Evolutionary conservation across 2,329 filamentous ascomycete genomes (phyloP), one percentile per base, ranked within the genome.

Genomic region (Xylaria sp.): DNA sequence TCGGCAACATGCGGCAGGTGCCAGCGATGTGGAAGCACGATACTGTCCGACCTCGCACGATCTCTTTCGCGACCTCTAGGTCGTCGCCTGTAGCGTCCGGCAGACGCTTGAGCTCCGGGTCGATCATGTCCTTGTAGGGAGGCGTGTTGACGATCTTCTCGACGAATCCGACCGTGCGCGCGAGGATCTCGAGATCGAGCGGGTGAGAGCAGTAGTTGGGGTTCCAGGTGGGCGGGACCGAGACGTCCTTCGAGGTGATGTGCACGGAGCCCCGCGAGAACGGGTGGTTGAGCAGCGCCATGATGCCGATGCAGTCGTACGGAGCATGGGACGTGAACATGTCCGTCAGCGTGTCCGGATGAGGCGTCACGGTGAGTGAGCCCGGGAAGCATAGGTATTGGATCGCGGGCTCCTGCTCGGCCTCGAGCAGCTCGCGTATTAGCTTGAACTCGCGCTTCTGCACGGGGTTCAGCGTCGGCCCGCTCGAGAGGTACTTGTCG

Each of bases 241-340:
- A 68, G 4, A 78, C 71, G 43, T 81, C 76, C 1, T 76, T 57
- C 3, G 77, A 77, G 10, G 74, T 75, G 62, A 89, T 85, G 74
- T 89, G 87, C 58, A 87, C 81, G 38, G 79, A 78, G 4, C 87
- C 87, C 0, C 85, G 80, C 1, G 83, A 85, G 67, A 86, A 82
- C 0, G 87, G 87, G 58, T 89, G 87, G 55, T 84, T 84, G 25
- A 87, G 83, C 62, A 86, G 85, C 0, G 82, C 80, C 66, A 83
- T 83, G 60, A 84, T 77, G 13, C 84, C 83, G 52, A 86, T 78
- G 70, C 83, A 85, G 67, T 87, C 82, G 59, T 79, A 74, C 3
- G 77, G 75, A 1, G 68, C 70, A 27, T 72, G 71, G 1, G 65
- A 65, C 3, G 62, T 58, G 54, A 68, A 67, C 4, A 65, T 66